Base-by-base conservation (phyloP, 2,329 filamentous ascomycete genomes). In the Colletotrichum camelliae region DNA sequence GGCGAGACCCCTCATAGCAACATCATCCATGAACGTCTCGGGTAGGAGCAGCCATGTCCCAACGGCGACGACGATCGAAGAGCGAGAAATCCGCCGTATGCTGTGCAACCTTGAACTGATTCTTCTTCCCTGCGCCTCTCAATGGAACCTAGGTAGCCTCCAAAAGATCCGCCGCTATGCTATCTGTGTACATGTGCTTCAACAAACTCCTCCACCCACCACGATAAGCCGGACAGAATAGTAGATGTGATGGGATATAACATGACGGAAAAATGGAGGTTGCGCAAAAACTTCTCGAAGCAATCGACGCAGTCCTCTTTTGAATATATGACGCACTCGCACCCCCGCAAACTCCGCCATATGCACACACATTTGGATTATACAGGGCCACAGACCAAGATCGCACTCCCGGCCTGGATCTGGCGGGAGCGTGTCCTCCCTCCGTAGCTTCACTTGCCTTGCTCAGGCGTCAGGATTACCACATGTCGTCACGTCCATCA, bases 401-500 rank as follows among this genome's bases (percentile, higher is more conserved):
- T 64, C 39, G 43, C 57, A 10, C 24, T 9, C 31, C 13, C 57
- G 21, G 33, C 29, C 65, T 33, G 67, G 33, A 57, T 39, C 67
- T 52, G 31, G 24, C 18, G 29, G 27, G 33, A 67, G 27, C 64
- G 18, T 62, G 21, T 21, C 29, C 39, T 24, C 24, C 57, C 70
- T 18, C 18, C 21, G 66, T 74, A 33, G 65, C 67, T 66, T 72
- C 76, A 18, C 39, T 43, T 21, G 29, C 43, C 7, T 73, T 33
- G 8, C 31, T 48, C 16, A 43, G 65, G 33, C 48, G 27, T 39
- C 64, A n/a, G 24, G 21, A 62, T 87, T 79, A 88, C 87, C 87
- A 88, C 85, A 88, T 87, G 70, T 85, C 83, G 71, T 84, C 81
- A 66, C 82, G 80, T 55, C 84, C 82, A 74, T 87, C 84, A 65